Conservation (phyloP, 2,329 filamentous ascomycete genomes). For the Podosphaera xanthii region DNA sequence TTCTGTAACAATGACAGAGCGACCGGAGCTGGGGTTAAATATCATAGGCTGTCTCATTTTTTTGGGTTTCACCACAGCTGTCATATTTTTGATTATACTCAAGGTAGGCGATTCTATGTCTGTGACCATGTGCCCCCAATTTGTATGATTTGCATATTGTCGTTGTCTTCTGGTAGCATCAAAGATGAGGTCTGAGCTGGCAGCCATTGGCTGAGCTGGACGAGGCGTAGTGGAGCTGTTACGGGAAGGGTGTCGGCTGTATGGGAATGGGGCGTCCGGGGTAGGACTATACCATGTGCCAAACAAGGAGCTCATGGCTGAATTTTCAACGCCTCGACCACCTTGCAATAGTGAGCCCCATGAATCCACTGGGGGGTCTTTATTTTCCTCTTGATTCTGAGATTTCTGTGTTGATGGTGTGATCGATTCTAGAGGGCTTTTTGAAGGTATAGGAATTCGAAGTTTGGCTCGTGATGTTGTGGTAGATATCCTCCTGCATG, state of each 20-base stretch:
- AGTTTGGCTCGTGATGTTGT: not conserved
- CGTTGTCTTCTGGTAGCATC: not conserved
- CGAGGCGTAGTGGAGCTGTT: not conserved
- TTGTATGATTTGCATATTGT: not conserved
- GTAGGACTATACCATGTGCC: not conserved
- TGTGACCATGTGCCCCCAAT: not conserved
- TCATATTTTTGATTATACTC: too few species aligned
- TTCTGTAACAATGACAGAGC: constrained; percentile 7
- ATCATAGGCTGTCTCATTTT: constrained; percentile 5
- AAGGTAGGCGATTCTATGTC: too few species aligned
- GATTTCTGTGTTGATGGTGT: not conserved
- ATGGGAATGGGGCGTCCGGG: not conserved
- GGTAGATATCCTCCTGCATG: not conserved
- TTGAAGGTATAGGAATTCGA: not conserved
- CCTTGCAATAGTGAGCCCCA: not conserved
- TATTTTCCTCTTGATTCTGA: not conserved
- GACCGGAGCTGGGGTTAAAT: constrained; percentile 11
- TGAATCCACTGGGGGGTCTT: not conserved
- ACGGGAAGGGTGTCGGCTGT: not conserved
- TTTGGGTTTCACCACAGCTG: not conserved
- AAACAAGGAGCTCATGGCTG: not conserved
- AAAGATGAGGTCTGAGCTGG: not conserved
- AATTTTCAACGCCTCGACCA: not conserved
- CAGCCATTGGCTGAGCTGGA: not conserved
- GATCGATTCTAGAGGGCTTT: not conserved